Evolutionary conservation across 2,329 filamentous ascomycete species (phyloP), one percentile per base, ranked within the genome.

Genomic region (Ceratocystis albifundus): DNA sequence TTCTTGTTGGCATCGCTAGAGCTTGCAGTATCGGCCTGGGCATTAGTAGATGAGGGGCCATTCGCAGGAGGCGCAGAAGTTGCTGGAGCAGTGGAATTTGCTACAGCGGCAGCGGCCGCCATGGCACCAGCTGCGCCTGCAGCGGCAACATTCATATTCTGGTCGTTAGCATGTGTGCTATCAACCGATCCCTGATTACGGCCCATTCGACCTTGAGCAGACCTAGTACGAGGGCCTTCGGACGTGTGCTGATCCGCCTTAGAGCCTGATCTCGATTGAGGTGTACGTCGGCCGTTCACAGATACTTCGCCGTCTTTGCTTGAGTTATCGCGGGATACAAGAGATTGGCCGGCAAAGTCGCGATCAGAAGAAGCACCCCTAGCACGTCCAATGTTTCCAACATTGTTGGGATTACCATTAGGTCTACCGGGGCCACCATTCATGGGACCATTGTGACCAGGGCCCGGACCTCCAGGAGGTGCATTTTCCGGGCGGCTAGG

Each of bases 151-250:
- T 48, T 65, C 46, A 84, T 73, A 0, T 76, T 74, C 3, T 80
- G 78, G 69, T 90, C 87, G 30, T 82, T 81, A 8, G 48, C 50
- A 46, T 68, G 62, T 1, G 81, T 82, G 71, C 83, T 88, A 70
- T 94, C 89, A 12, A 89, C 77, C 0, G 88, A 88, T 32, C 81
- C 81, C 72, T 87, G 86, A 45, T 81, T 79, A 20, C 84, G 80
- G 45, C 55, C 48, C 41, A 48, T 61, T 36, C 66, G 66, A 20
- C 66, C 66, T 32, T 68, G 66, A 12, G 59, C 66, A 32, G 66
- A 68, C 59, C 64, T 65, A 36, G 63, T 65, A 4, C 66, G 66
- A 20, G 66, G 66, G 4, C 30, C 59, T 6, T 68, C 66, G n/a
- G 46, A 17, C 7, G 59, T n/a, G 41, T 63, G 63, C 25, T 68